Evolutionary conservation across 1,284 basidiomycete genomes (phyloP), one percentile per base, ranked within the genome.

Genomic region (Tilletia walkeri): DNA sequence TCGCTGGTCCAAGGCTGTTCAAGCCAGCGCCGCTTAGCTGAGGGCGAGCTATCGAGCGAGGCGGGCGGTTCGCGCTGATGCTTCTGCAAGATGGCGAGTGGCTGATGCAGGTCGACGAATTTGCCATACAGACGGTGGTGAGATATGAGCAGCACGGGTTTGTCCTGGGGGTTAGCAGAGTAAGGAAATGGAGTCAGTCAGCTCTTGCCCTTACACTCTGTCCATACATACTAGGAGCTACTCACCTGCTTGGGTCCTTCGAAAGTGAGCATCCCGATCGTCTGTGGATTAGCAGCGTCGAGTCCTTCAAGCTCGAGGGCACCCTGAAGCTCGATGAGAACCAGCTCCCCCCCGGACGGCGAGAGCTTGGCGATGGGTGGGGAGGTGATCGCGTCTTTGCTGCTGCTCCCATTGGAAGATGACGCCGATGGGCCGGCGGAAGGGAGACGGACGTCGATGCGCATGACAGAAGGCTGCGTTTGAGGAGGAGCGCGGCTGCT

Each of bases 71-170:
- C 48, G 41, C 34, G 61, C 34, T 24, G 34, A 6, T 61, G 56
- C 72, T 82, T 82, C 68, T 80, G 70, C 1, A 82, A 67, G 3
- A 83, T 77, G 10, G 81, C 80, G 3, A 82, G 47, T 2, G 81
- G 81, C 30, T 69, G 63, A 0, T 73, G 67, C 1, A 96, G 86
- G 54, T 86, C 87, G 48, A 89, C 87, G 69, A 95, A 87, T 80
- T 92, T 93, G 65, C 94, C 94, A 81, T 96, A 94, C 0, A 96
- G 88, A 18, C 93, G 86, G 80, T 96, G 92, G 84, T 95, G 90
- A 6, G 93, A 93, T 70, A 96, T 90, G 72, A 88, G 85, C 4
- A 96, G 86, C 0, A 90, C 92, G 0, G 92, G 89, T 77, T 90
- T 91, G 74, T 89, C 89, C 90, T 92, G 76, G 6, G 4, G 16